phyloP scores from a whole-genome alignment of 2,329 filamentous ascomycete genomes.

The Berkeleyomyces rouxiae region DNA sequence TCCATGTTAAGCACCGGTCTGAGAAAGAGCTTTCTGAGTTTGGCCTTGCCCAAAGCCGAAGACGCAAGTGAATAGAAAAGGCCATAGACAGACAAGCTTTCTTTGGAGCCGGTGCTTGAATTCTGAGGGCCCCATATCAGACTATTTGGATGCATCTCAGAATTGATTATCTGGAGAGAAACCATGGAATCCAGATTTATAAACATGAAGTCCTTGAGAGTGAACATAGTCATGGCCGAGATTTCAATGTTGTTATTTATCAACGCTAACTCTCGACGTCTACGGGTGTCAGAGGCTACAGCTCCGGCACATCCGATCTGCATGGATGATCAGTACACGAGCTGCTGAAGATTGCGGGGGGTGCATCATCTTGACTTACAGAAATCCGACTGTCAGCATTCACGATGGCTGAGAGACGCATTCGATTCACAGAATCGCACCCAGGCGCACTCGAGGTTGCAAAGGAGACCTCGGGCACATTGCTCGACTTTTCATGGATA shows the following conservation, averaged over 20 bases:
- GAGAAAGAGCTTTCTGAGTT: conserved; percentile 65
- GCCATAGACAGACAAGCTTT: conserved; percentile 69
- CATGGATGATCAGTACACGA: background rate
- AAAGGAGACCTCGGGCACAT: conserved; percentile 32
- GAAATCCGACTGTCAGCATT: conserved; percentile 59
- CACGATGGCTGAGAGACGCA: conserved; percentile 53
- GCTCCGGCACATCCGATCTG: conserved; percentile 75
- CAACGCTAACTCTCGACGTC: conserved; percentile 28
- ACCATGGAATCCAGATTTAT: conserved; percentile 64
- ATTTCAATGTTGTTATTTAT: conserved; percentile 33
- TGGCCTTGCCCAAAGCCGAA: conserved; percentile 61
- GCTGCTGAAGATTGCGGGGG: background rate
- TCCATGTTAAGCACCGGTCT: conserved; percentile 54
- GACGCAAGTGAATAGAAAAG: conserved; percentile 59
- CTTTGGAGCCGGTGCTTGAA: conserved; percentile 45
- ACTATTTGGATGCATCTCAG: conserved; percentile 67
- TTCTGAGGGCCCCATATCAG: conserved; percentile 30
- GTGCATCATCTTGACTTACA: conserved; percentile 25
- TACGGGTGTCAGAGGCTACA: conserved; percentile 60
- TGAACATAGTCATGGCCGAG: conserved; percentile 56
- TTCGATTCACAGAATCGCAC: conserved; percentile 40
- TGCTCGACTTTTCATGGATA: conserved; percentile 38
- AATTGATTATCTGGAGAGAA: conserved; percentile 71
- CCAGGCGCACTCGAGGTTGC: conserved; percentile 17
- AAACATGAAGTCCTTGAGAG: conserved; percentile 50